Evolutionary conservation across 2,329 filamentous ascomycete genomes (phyloP).

Genomic region (Trichophyton benhamiae): DNA sequence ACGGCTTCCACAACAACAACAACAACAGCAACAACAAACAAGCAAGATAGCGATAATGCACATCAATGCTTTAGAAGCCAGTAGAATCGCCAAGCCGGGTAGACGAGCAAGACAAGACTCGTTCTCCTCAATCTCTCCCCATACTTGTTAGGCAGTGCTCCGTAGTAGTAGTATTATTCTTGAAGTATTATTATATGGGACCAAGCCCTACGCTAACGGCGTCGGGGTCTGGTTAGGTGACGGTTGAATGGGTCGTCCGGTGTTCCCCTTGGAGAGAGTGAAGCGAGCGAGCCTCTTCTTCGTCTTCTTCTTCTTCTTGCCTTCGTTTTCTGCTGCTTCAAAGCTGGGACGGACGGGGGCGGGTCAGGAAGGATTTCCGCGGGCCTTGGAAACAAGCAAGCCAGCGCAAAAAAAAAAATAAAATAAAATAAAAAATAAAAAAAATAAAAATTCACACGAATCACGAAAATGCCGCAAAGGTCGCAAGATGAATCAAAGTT

Average conservation of each 20-base stretch:
- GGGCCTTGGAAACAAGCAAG: background rate
- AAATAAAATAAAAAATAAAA: background rate
- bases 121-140: background rate
- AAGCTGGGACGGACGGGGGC: background rate
- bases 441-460: background rate
- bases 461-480: background rate
- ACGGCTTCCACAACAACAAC: background rate
- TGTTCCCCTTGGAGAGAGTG: background rate
- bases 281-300: background rate
- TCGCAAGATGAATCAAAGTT: background rate
- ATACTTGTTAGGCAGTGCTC: too few species aligned
- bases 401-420: background rate
- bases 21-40: too few species aligned
- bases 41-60: background rate
- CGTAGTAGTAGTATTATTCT: too few species aligned
- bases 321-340: too few species aligned
- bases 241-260: background rate
- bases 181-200: background rate
- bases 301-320: background rate
- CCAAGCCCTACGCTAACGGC: background rate
- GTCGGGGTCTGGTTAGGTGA: background rate
- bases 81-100: conserved; percentile 2
- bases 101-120: conserved; percentile 3
- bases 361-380: conserved; percentile 3
- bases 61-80: background rate